These are phyloP conservation scores for Magnolia officinalis DNA, from an alignment of 164 flowering plant genomes.

Conservation along the genomic window DNA sequence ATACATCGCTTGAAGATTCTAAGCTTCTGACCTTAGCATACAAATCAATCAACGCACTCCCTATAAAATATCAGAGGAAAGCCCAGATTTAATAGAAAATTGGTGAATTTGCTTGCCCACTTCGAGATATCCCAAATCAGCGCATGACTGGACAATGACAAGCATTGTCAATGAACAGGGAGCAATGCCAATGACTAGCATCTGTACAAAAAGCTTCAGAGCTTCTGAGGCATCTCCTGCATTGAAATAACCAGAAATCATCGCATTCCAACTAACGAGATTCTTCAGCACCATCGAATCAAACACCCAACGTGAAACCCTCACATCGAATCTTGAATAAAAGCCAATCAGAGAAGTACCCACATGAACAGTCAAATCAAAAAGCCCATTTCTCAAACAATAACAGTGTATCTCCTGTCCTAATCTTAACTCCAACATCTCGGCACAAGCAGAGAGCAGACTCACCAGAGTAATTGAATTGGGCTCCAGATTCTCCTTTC, in stretches of 20 bases:
- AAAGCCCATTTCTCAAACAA: conserved; percentile 45
- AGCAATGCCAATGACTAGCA: conserved; percentile 30
- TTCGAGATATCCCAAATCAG: conserved; percentile 24
- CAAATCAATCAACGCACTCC: conserved; percentile 45
- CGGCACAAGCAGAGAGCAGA: conserved; percentile 36
- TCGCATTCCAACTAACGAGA: conserved; percentile 48
- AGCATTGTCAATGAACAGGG: conserved; percentile 36
- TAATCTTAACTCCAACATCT: conserved; percentile 19
- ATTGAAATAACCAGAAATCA: conserved; percentile 40
- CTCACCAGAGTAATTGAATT: conserved; percentile 46
- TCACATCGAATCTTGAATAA: conserved; percentile 33
- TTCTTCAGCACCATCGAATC: conserved; percentile 35
- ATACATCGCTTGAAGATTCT: conserved; percentile 31
- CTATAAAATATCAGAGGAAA: conserved; percentile 27
- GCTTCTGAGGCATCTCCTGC: conserved; percentile 29
- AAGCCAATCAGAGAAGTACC: conserved; percentile 54
- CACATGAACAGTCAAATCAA: conserved; percentile 33
- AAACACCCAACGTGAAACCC: conserved; percentile 33
- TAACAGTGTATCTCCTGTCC: conserved; percentile 43
- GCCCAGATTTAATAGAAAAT: conserved; percentile 31
- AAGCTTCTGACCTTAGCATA: conserved; percentile 33
- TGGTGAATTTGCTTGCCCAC: conserved; percentile 49
- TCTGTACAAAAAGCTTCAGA: conserved; percentile 27
- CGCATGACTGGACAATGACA: conserved; percentile 39
- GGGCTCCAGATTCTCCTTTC: conserved; percentile 25